Conservation (phyloP, 768 basidiomycete species). For the Lyophyllum semitale region DNA sequence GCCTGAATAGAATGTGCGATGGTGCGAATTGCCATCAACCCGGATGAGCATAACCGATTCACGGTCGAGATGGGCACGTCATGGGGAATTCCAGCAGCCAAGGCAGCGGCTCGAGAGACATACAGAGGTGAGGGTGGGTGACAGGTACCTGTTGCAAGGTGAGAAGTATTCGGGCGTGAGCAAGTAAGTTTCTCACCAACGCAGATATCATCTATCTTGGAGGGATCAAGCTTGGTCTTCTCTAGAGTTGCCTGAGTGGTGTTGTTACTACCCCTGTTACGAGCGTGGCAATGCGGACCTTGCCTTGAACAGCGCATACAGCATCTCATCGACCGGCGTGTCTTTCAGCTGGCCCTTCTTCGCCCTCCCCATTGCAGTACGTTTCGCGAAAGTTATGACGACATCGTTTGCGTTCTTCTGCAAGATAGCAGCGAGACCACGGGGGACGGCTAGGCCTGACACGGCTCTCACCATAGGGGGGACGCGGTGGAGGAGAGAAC, state of each 20-base stretch:
- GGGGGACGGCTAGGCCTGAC: conserved; percentile 39
- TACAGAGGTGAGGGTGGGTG: conserved; percentile 83
- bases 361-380: conserved; percentile 75
- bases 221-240: conserved; percentile 66
- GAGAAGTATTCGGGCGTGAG: not conserved
- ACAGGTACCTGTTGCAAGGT: conserved; percentile 60
- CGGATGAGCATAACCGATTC: conserved; percentile 93
- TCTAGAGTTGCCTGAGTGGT: conserved; percentile 62
- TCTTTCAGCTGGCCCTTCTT: conserved; percentile 79
- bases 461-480: conserved; percentile 35
- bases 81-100: conserved; percentile 87
- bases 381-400: conserved; percentile 80
- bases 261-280: not conserved
- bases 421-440: conserved; percentile 54
- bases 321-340: conserved; percentile 82
- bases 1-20: conserved; percentile 86
- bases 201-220: conserved; percentile 79
- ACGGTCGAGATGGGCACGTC: conserved; percentile 87
- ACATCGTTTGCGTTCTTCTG: conserved; percentile 72
- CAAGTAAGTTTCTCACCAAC: conserved; percentile 59
- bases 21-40: conserved; percentile 89
- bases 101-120: conserved; percentile 82
- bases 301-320: conserved; percentile 82
- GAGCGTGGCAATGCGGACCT: conserved; percentile 2
- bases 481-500: conserved; percentile 19